These are phyloP conservation scores for Cadophora sp. DNA, from an alignment of 2,329 filamentous ascomycete genomes.

Conservation along the genomic window DNA sequence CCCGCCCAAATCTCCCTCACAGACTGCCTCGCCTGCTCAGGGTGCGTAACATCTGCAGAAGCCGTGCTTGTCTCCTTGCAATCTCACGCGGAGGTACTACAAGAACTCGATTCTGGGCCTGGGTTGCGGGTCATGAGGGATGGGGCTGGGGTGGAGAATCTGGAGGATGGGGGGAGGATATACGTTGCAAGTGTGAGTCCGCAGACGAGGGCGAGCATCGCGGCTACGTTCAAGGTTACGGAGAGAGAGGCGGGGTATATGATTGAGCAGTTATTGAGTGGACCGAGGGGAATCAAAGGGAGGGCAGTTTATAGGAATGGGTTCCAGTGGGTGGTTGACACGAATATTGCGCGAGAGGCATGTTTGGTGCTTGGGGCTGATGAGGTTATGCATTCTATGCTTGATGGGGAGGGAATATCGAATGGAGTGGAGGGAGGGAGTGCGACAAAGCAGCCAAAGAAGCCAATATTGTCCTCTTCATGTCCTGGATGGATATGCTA, in stretches of 20 bases:
- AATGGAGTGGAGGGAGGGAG: conserved; percentile 14
- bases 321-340: conserved; percentile 92
- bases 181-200: conserved; percentile 94
- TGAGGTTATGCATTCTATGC: conserved; percentile 62
- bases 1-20: conserved; percentile 95
- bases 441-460: conserved; percentile 40
- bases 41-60: conserved; percentile 96
- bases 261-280: conserved; percentile 80
- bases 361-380: conserved; percentile 82
- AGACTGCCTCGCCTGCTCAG: conserved; percentile 96
- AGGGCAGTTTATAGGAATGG: conserved; percentile 76
- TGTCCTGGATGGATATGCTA: conserved; percentile 99
- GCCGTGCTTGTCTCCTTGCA: conserved; percentile 96
- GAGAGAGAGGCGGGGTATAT: conserved; percentile 79
- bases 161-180: conserved; percentile 70
- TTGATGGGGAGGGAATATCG: conserved; percentile 26
- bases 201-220: conserved; percentile 87
- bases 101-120: conserved; percentile 74
- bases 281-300: conserved; percentile 69
- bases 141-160: conserved; percentile 54
- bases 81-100: conserved; percentile 89
- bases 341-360: conserved; percentile 81
- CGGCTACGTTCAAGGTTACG: conserved; percentile 79
- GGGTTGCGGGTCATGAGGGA: conserved; percentile 45
- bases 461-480: conserved; percentile 82